Conservation (phyloP, 345 rosid genomes). For the Camelina laxa region DNA sequence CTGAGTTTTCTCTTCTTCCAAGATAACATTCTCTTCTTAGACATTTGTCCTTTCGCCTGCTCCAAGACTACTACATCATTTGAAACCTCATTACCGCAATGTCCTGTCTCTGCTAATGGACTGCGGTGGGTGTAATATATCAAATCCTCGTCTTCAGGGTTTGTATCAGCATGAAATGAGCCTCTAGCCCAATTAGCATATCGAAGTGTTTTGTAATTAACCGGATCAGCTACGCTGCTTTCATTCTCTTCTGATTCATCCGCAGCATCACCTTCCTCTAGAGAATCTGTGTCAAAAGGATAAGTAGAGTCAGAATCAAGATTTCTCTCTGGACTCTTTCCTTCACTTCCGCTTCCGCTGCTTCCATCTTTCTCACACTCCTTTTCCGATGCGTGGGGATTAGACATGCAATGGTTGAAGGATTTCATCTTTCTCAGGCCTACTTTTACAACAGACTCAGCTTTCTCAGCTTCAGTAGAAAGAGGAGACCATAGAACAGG, state of each 20-base stretch:
- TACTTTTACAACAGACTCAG: constrained; percentile 88
- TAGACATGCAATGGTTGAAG: constrained; percentile 74
- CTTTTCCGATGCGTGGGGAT: constrained; percentile 60
- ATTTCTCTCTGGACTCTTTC: constrained; percentile 67
- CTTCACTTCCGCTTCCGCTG: constrained; percentile 59
- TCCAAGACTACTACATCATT: constrained; percentile 51
- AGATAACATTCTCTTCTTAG: constrained; percentile 71
- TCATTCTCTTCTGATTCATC: constrained; percentile 76
- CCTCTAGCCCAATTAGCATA: constrained; percentile 79
- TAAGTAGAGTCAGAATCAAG: constrained; percentile 76
- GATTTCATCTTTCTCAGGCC: constrained; percentile 87
- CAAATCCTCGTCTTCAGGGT: constrained; percentile 72
- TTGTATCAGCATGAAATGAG: constrained; percentile 57
- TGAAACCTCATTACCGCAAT: constrained; percentile 52
- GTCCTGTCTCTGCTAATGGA: constrained; percentile 58
- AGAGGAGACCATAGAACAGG: constrained; percentile 59
- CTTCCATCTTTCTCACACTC: constrained; percentile 44
- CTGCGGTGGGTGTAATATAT: constrained; percentile 81
- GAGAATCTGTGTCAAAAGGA: constrained; percentile 85
- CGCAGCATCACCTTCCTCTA: constrained; percentile 70
- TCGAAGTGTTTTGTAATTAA: constrained; percentile 85
- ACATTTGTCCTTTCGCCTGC: constrained; percentile 51
- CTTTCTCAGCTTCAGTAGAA: constrained; percentile 65
- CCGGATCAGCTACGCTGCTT: constrained; percentile 57
- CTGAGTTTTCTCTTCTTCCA: constrained; percentile 95